Evolutionary conservation across 208 protist species (phyloP), one percentile per base, ranked within the genome.

Genomic region (Balamuthia mandrillaris): DNA sequence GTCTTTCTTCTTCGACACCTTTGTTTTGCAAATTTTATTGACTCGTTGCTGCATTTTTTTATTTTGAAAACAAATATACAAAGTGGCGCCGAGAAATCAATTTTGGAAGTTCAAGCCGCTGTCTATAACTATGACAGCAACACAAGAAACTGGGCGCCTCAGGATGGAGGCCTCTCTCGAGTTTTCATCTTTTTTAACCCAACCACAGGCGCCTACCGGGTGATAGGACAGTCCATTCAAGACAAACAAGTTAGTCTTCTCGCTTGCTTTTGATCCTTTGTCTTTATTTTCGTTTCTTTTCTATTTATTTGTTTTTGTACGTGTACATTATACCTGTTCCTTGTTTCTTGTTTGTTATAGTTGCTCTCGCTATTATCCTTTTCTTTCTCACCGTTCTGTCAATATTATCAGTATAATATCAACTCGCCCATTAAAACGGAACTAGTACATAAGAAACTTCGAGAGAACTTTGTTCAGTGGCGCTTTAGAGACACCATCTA

Each of bases 401-500:
- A 54, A 54, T 54, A 14, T 54, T 54, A 4, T 12, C 63, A 72
- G 63, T 72, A 72, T 41, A 72, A 72, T 33, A 41, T 72, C 63
- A 72, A 72, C 16, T 72, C 63, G 3, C 63, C 63, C 63, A 72
- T 72, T n/a, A 72, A 72, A 45, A 41, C 37, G 12, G 63, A 72
- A 49, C 33, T 72, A 41, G 63, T 72, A 41, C 63, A 72, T 41
- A 72, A 72, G 63, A 72, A 72, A 45, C 33, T 72, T 14, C 41
- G 63, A n/a, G 63, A 72, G n/a, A 72, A 72, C 63, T 72, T 72
- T 45, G 63, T 72, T 5, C 63, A 72, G 63, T 72, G 63, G 63
- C 63, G 63, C 63, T 72, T 72, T n/a, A 9, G 31, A 29, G 12
- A 72, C 37, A 72, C 63, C 37, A 72, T 72, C 16, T 72, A 49